Base-by-base conservation (phyloP, 2,329 filamentous ascomycete genomes). In the Pyrenophora teres region DNA sequence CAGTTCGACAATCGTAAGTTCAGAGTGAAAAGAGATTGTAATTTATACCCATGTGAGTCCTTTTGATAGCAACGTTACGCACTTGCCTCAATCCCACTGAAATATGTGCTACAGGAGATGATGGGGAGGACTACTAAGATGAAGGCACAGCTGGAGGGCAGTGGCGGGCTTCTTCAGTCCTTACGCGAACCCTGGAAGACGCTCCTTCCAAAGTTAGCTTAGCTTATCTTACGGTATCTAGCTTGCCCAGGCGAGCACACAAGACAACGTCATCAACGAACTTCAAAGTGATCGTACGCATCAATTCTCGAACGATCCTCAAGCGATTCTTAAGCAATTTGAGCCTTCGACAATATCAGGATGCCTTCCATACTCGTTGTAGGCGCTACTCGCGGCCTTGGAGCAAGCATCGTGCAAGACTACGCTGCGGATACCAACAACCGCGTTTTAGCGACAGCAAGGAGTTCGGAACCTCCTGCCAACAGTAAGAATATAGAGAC, bases 361-460 rank as follows among this genome's bases (percentile, higher is more conserved):
- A 71, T 71, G 68, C 51, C 65, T 36, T 79, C 77, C 31, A 74
- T 87, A 30, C 79, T 90, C 2, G 78, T 90, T 23, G 77, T 90
- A 23, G 87, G 87, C 40, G 87, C 85, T 3, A 89, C 86, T 1
- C 80, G 87, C 36, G 87, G 87, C 46, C 79, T 90, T 3, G 87
- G 87, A 3, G 82, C 82, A 41, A 81, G 83, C 15, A 77, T 90
- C 23, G 78, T 78, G 25, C 81, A 82, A 57, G 73, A 79, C 40
- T 89, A 90, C 63, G 78, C 81, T 18, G 56, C 59, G n/a, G 45
- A 65, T 33, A 13, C 60, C 9, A 63, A 73, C 25, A 80, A 78
- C 39, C 75, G 72, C 6, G 83, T 89, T 27, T 84, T 82, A 58
- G 86, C 80, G 41, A 88, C 86, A 6, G 79, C 83, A 6, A 78